Conservation (phyloP, 2,329 filamentous ascomycete genomes). For the Tolypocladium album region DNA sequence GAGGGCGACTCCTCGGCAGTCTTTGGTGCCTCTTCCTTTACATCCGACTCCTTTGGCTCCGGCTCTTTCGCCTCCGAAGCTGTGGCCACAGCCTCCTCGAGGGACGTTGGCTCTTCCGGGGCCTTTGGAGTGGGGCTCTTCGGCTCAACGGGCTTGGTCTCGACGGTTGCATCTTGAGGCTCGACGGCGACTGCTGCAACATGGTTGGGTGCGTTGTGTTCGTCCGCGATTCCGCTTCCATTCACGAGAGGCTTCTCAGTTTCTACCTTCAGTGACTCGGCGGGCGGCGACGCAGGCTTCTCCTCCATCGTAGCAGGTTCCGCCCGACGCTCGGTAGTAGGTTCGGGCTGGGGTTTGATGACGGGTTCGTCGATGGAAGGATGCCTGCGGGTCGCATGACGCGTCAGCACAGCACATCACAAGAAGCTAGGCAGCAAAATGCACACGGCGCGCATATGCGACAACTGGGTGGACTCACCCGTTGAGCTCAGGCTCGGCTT, state of each 20-base stretch:
- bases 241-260: slow-evolving; percentile 7
- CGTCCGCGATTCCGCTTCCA: slow-evolving; percentile 5
- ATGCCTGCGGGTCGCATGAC: slow-evolving; percentile 4
- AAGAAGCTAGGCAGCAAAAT: neutral
- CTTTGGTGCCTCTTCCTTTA: neutral
- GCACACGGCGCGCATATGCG: neutral
- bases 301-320: slow-evolving; percentile 1
- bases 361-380: slow-evolving; percentile 1
- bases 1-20: slow-evolving; percentile 3
- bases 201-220: slow-evolving; percentile 1
- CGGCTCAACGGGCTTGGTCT: neutral
- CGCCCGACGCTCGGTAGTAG: slow-evolving; percentile 4
- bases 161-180: neutral
- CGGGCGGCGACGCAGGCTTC: neutral
- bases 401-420: slow-evolving; percentile 11
- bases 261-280: slow-evolving; percentile 1
- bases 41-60: neutral
- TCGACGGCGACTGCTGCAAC: neutral
- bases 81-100: neutral
- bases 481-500: slow-evolving; percentile 22
- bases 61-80: neutral
- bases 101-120: neutral
- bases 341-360: slow-evolving; percentile 6
- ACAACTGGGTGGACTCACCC: slow-evolving; percentile 21
- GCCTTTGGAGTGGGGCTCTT: neutral